These are phyloP conservation scores for Hypoxylon sp. DNA, from an alignment of 2,329 filamentous ascomycete species.

Conservation along the genomic window DNA sequence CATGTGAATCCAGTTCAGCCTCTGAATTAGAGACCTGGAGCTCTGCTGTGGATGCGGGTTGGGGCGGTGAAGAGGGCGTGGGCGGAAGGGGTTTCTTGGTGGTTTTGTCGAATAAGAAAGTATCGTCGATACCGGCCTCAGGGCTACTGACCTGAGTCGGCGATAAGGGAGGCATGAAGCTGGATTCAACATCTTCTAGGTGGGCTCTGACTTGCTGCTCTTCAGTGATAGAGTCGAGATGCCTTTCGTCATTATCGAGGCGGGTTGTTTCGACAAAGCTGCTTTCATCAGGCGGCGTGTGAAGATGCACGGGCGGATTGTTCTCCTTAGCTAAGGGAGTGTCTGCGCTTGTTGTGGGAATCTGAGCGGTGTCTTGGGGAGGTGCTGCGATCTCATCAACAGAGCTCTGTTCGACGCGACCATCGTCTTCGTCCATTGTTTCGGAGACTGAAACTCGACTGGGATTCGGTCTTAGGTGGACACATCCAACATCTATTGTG, in stretches of 20 bases:
- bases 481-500: conserved; percentile 17
- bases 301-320: conserved; percentile 26
- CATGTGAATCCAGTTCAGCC: conserved; percentile 16
- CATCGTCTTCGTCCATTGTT: conserved; percentile 40
- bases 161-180: conserved; percentile 71
- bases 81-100: conserved; percentile 47
- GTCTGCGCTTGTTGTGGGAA: conserved; percentile 4
- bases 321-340: conserved; percentile 30
- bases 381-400: conserved; percentile 4
- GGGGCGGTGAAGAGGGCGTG: conserved; percentile 21
- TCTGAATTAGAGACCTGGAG: conserved; percentile 22
- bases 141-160: conserved; percentile 63
- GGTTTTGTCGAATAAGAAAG: conserved; percentile 68
- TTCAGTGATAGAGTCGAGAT: conserved; percentile 66
- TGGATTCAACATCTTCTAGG: conserved; percentile 74
- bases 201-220: conserved; percentile 66
- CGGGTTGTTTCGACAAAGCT: conserved; percentile 51
- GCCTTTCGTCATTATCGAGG: conserved; percentile 52
- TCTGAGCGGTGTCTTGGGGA: not conserved
- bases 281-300: conserved; percentile 44
- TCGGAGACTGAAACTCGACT: conserved; percentile 23
- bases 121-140: conserved; percentile 67
- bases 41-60: conserved; percentile 12
- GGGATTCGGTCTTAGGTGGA: conserved; percentile 3
- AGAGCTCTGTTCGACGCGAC: conserved; percentile 29